Evolutionary conservation across 116 monocot species (phyloP), one percentile per base, ranked within the genome.

Genomic region (Iris pallida): DNA sequence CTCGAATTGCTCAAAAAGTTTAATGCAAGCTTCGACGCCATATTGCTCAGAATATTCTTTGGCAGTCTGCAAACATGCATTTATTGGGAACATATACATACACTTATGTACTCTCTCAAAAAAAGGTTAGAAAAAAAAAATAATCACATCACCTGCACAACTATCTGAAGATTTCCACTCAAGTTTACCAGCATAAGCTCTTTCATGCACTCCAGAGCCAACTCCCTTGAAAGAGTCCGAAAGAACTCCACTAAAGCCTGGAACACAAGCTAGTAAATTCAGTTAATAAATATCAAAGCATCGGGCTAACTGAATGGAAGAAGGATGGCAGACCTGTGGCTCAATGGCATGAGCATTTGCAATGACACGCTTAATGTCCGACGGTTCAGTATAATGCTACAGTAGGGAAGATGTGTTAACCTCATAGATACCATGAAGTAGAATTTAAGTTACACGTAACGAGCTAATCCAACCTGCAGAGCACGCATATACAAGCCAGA

Each of bases 1-100:
- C 64, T 85, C 88, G 66, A 95, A 95, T 73, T 95, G 90, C 80
- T 95, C 95, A 75, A 95, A 95, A n/a, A 95, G 80, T 63, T 90
- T 90, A 56, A 95, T 90, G 72, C 95, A 95, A 51, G 85, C 73
- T 66, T 95, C 86, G 17, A 95, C 82, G 66, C 95, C 91, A 73
- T 91, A 67, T 59, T 95, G 95, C 61, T 95, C 91, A 56, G 80
- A 83, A 59, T 95, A 95, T 72, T 95, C 95, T 81, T 95, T 95
- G 7, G 86, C 92, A 53, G 70, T 64, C 89, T 92, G 80, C 57
- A 30, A 74, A 72, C 47, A 43, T 42, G 43, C 16, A 8, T 53
- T 47, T 57, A 58, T 55, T 55, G 66, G 13, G 40, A 61, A 60
- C 12, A 30, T 1, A 30, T 30, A 30, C 30, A 30, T 30, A 30